A percentile compares a stretch with the other conserved stretches of the same genome.
phyloP scores from a whole-genome alignment of 805 yeast genomes.

The Isabelozyma gotoi region DNA sequence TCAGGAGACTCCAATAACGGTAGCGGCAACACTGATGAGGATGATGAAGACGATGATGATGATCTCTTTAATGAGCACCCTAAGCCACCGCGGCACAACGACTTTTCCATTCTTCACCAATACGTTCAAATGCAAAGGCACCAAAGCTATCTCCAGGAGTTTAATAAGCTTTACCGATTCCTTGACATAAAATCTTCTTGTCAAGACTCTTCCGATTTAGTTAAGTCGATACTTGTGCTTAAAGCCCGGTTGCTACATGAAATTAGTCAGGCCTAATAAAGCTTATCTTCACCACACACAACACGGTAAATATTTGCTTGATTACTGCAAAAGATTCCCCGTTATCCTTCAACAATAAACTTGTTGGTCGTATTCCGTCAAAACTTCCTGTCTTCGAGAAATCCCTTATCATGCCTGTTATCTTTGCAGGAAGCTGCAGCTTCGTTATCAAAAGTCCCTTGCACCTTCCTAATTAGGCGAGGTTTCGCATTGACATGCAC shows the following conservation, averaged over 20 bases:
- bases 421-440: no score
- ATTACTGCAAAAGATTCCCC: no score
- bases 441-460: no score
- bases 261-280: no score
- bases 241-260: not conserved
- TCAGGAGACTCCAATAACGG: not conserved
- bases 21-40: conserved; percentile 8
- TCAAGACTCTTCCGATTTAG: not conserved
- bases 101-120: not conserved
- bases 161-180: not conserved
- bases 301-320: no score
- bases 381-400: not conserved
- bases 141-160: not conserved
- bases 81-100: not conserved
- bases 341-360: no score
- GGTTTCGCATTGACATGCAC: no score
- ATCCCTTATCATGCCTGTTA: not conserved
- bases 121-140: conserved; percentile 2
- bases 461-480: not conserved
- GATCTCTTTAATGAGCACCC: conserved; percentile 13
- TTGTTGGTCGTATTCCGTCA: not conserved
- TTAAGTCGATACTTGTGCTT: not conserved
- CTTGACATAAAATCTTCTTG: not conserved
- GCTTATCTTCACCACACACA: no score
- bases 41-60: conserved; percentile 12